Base-by-base conservation (phyloP, 176 grass and related monocot species). In the Oryza coarctata region DNA sequence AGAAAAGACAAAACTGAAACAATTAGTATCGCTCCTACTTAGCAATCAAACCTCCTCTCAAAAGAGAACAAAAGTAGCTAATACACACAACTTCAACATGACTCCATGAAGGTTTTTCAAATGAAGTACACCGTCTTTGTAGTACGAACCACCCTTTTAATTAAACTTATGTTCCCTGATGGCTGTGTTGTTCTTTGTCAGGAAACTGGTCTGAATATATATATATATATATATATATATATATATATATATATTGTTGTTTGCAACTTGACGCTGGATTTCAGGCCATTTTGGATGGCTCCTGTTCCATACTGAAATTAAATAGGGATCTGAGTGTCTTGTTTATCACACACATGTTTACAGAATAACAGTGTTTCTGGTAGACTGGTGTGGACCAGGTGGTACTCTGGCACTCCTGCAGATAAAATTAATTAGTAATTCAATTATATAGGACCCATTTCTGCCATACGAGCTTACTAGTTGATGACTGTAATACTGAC, bases 1-100 rank as follows among this genome's bases (percentile, higher is more conserved):
- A 76, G 17, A 82, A 81, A 33, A 82, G 78, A 89, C 83, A 86
- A 33, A 77, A 77, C 39, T 71, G 43, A 20, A 10, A 69, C 55
- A 34, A 55, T 63, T 14, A 32, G 26, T 58, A 44, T 28, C 36
- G 36, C 22, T 63, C 11, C 15, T 18, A n/a, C 41, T 74, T 68
- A 68, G 52, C 25, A 47, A 87, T 71, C 40, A 58, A 65, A 88
- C 80, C 45, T 73, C 80, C 34, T 10, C 32, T 81, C 63, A 25
- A 26, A 33, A 78, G 13, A 83, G 27, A 83, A 88, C 61, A 68
- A 79, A 77, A n/a, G 23, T 68, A 80, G 45, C 34, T 47, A 63
- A 28, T 29, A 45, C 80, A 65, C 86, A 73, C 76, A 85, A 41
- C 84, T 58, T 80, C 26, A 30, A 58, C 18, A 61, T 55, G 64